Base-by-base conservation (phyloP, 805 yeast species). In the Metschnikowia drakensbergensis region DNA sequence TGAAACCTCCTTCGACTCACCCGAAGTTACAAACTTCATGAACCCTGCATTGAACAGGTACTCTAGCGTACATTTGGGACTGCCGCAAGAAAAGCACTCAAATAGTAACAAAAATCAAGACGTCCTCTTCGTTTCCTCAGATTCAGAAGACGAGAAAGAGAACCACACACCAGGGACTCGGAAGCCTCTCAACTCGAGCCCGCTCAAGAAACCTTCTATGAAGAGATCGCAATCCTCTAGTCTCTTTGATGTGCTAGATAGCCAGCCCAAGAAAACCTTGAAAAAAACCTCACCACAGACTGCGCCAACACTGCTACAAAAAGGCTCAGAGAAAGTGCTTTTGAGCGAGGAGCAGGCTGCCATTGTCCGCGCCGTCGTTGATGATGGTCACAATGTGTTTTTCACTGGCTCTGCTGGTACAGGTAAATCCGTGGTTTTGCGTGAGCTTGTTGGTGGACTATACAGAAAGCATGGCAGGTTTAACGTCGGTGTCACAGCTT, bases 321-420 rank as follows among this genome's bases (percentile, higher is more conserved):
- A 41, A 3, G 30, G 47, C 8, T 25, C 38, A 36, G 28, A 17
- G 27, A 37, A 39, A 17, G 36, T 52, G n/a, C 10, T 48, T 3
- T 50, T 65, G 37, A 60, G 72, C 54, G 62, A 58, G 3, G 83
- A 79, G 48, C 85, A 80, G 61, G 33, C 54, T 5, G 55, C 59
- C 22, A 80, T 87, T 5, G 54, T 86, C 6, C 70, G 76, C 23
- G 61, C 75, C 9, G 82, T 83, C 6, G 72, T 84, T 5, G 65
- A 72, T 11, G 61, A 71, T 23, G 90, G 95, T 0, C 68, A 72
- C 13, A 88, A 84, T 50, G 68, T 94, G 3, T 94, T 94, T 62
- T 94, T 88, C 63, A 94, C 99, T 0, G 99, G 99, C 44, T 89
- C 97, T 31, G 99, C 99, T 0, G 99, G 99, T 59, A 94, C 99